Percentiles rank a stretch among this genome's conserved stretches.
Conservation (phyloP, 176 grass and related monocot species). For the Oryza punctata region DNA sequence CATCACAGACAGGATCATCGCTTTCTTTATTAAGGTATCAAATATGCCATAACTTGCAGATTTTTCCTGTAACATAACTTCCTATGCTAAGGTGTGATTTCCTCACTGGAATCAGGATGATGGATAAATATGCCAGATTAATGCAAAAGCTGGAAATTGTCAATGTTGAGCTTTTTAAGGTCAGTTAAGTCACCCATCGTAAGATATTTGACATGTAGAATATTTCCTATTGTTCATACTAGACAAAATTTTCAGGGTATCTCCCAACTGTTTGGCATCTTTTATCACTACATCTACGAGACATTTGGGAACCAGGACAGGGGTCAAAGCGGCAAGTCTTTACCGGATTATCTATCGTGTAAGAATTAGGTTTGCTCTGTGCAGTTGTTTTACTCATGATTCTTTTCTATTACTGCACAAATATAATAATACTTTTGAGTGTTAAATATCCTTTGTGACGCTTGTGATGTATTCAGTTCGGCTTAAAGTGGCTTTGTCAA, state of each 20-base stretch:
- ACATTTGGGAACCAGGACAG: constrained; percentile 74
- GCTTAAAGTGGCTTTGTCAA: constrained; percentile 84
- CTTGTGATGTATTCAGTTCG: constrained; percentile 59
- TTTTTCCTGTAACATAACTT: constrained; percentile 24
- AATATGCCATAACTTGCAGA: constrained; percentile 35
- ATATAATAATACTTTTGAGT: constrained; percentile 13
- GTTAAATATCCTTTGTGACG: constrained; percentile 32
- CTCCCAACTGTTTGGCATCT: constrained; percentile 93
- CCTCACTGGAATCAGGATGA: constrained; percentile 71
- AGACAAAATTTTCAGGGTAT: constrained; percentile 64
- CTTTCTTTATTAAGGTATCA: constrained; percentile 92
- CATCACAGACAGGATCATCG: constrained; percentile 90
- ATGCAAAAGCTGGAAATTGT: constrained; percentile 98
- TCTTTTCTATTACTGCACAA: constrained; percentile 35
- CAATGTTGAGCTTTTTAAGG: constrained; percentile 97
- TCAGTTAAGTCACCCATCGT: constrained; percentile 35
- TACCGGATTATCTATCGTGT: constrained; percentile 68
- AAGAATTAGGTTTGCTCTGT: constrained; percentile 40
- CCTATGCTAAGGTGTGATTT: constrained; percentile 30
- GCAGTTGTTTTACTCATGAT: neutral
- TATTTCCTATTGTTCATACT: constrained; percentile 40
- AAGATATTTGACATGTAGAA: constrained; percentile 30
- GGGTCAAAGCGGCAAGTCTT: constrained; percentile 66
- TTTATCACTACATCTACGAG: constrained; percentile 90
- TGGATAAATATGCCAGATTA: constrained; percentile 98